These are phyloP conservation scores for Cochlearia excelsa DNA, from an alignment of 345 rosid species.

Conservation along the genomic window DNA sequence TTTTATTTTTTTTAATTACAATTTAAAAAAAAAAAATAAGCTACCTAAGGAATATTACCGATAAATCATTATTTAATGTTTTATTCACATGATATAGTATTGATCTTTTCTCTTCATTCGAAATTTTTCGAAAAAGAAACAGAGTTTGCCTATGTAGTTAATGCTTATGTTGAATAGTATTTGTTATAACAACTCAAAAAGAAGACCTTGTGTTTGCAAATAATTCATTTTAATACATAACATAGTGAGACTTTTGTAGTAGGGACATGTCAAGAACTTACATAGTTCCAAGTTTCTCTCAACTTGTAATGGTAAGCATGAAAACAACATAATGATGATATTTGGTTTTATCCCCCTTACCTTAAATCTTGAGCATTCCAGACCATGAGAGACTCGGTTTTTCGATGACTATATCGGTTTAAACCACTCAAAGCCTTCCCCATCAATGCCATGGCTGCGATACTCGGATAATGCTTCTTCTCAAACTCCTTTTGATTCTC, in stretches of 20 bases:
- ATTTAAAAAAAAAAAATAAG: too few species aligned
- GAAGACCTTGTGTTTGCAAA: too few species aligned
- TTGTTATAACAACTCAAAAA: too few species aligned
- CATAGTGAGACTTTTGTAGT: slow-evolving; percentile 1
- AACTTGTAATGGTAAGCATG: slow-evolving; percentile 4
- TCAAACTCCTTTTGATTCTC: slow-evolving; percentile 41
- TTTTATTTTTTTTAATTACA: too few species aligned
- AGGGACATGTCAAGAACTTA: slow-evolving; percentile 15
- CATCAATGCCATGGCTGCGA: slow-evolving; percentile 97
- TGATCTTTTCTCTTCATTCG: too few species aligned
- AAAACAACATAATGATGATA: not conserved
- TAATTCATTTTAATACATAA: too few species aligned
- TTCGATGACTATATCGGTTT: slow-evolving; percentile 52
- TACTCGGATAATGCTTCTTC: slow-evolving; percentile 75
- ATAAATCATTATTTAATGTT: too few species aligned
- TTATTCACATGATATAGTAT: too few species aligned
- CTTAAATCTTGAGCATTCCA: slow-evolving; percentile 56
- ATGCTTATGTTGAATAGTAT: too few species aligned
- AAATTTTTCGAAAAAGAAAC: too few species aligned
- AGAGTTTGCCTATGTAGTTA: too few species aligned
- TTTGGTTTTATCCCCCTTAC: slow-evolving; percentile 9
- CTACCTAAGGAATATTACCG: too few species aligned
- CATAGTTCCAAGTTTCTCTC: slow-evolving; percentile 6
- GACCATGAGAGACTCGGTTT: slow-evolving; percentile 47
- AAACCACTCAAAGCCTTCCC: slow-evolving; percentile 77